Evolutionary conservation across 2,329 filamentous ascomycete genomes (phyloP).

Genomic region (Diaporthe citrichinensis): DNA sequence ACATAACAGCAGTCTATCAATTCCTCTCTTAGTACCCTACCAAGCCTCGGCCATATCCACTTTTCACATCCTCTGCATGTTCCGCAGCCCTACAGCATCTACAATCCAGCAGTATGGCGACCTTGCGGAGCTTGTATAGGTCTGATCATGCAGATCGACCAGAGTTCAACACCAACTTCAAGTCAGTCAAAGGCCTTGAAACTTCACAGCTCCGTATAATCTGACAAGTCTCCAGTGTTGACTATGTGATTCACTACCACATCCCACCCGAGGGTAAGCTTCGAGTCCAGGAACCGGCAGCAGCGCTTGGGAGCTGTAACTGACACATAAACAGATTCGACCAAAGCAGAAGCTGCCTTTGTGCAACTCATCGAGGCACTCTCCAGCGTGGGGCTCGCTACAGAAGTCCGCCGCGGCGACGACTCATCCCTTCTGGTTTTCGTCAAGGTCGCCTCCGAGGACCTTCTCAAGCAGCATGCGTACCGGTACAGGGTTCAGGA

Average conservation of each 20-base stretch:
- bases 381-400: slow-evolving; percentile 83
- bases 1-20: slow-evolving; percentile 11
- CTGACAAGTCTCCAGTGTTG: slow-evolving; percentile 68
- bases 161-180: slow-evolving; percentile 55
- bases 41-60: slow-evolving; percentile 1
- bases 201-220: slow-evolving; percentile 36
- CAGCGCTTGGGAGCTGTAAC: neutral
- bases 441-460: slow-evolving; percentile 81
- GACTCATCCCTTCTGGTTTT: slow-evolving; percentile 85
- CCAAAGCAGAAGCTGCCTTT: slow-evolving; percentile 81
- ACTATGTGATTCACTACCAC: slow-evolving; percentile 89
- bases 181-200: slow-evolving; percentile 48
- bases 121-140: slow-evolving; percentile 51
- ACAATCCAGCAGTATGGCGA: slow-evolving; percentile 50
- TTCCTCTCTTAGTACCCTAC: neutral
- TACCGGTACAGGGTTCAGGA: slow-evolving; percentile 92
- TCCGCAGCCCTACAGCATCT: slow-evolving; percentile 25
- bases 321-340: slow-evolving; percentile 66
- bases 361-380: slow-evolving; percentile 83
- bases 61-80: slow-evolving; percentile 26
- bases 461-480: slow-evolving; percentile 82
- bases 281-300: neutral
- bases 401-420: slow-evolving; percentile 87
- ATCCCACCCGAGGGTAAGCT: slow-evolving; percentile 76
- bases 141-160: slow-evolving; percentile 47